These are phyloP conservation scores for Mortierella sp. DNA, from an alignment of 371 early-diverging fungal genomes.

Conservation along the genomic window DNA sequence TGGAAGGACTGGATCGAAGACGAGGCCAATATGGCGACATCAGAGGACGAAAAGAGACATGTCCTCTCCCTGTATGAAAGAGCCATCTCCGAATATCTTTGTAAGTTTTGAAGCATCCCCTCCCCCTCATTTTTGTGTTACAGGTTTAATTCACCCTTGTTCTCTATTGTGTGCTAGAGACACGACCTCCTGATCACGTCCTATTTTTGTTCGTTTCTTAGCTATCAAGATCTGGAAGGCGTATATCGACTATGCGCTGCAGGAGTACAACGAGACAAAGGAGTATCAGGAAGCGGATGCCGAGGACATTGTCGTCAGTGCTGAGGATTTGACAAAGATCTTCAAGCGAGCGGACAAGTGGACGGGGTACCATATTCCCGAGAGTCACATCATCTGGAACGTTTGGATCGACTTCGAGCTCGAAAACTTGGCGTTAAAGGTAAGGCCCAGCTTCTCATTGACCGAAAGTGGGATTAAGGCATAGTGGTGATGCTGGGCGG, in stretches of 20 bases:
- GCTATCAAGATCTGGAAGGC: conserved; percentile 50
- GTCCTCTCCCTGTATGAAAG: conserved; percentile 35
- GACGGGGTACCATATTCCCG: conserved; percentile 26
- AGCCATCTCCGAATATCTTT: conserved; percentile 45
- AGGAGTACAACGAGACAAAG: conserved; percentile 33
- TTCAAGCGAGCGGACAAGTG: conserved; percentile 31
- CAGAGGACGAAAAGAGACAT: conserved; percentile 39
- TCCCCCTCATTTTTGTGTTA: neutral
- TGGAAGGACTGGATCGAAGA: conserved; percentile 54
- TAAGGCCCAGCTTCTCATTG: too few species aligned
- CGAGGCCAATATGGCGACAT: conserved; percentile 44
- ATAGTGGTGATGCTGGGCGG: too few species aligned
- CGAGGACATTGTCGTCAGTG: conserved; percentile 15
- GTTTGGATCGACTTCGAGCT: conserved; percentile 36
- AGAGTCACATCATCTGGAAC: conserved; percentile 52
- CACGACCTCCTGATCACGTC: neutral
- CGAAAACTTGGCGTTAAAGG: conserved; percentile 18
- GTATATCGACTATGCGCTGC: conserved; percentile 34
- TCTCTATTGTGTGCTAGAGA: neutral
- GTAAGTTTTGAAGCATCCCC: conserved; percentile 15
- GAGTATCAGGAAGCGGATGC: conserved; percentile 27
- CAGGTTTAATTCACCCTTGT: neutral
- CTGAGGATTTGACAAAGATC: conserved; percentile 13
- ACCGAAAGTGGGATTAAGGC: too few species aligned
- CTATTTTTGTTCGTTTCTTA: neutral